phyloP scores from a whole-genome alignment of 1,284 basidiomycete genomes.

The Rhodotorula sp. region DNA sequence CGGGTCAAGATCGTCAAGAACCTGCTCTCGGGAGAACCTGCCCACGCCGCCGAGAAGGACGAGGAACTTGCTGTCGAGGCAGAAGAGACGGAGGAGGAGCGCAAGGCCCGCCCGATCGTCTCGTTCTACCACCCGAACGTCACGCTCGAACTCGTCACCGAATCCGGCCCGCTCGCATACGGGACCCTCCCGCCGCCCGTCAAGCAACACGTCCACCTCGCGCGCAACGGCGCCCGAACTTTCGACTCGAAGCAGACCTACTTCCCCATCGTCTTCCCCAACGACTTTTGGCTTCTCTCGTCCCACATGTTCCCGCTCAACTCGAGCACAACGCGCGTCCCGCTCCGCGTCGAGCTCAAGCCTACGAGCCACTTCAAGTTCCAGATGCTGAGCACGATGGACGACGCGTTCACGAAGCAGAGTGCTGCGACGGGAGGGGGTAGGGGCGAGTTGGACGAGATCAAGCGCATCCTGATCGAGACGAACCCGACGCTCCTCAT shows the following conservation, averaged over 20 bases:
- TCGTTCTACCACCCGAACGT: constrained; percentile 90
- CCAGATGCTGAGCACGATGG: constrained; percentile 43
- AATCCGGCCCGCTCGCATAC: constrained; percentile 60
- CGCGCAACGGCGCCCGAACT: constrained; percentile 12
- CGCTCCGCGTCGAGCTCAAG: constrained; percentile 78
- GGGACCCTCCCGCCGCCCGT: constrained; percentile 64
- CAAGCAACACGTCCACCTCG: constrained; percentile 43
- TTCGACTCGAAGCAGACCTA: constrained; percentile 55
- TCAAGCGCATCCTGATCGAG: constrained; percentile 85
- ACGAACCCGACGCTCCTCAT: constrained; percentile 88
- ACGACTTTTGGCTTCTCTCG: constrained; percentile 76
- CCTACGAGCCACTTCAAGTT: constrained; percentile 59
- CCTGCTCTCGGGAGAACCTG: constrained; percentile 59
- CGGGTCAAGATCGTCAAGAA: constrained; percentile 80
- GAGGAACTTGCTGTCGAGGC: constrained; percentile 55
- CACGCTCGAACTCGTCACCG: constrained; percentile 81
- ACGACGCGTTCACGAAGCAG: constrained; percentile 65
- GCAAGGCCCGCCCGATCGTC: constrained; percentile 50
- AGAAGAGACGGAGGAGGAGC: constrained; percentile 52
- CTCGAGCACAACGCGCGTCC: constrained; percentile 37
- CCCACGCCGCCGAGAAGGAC: constrained; percentile 44
- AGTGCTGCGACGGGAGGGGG: constrained; percentile 24
- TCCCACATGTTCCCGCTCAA: constrained; percentile 49
- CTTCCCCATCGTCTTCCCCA: constrained; percentile 85
- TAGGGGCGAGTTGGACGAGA: constrained; percentile 74